Evolutionary conservation across 495 filamentous ascomycete genomes (phyloP).

Genomic region (Bombardia bombarda): DNA sequence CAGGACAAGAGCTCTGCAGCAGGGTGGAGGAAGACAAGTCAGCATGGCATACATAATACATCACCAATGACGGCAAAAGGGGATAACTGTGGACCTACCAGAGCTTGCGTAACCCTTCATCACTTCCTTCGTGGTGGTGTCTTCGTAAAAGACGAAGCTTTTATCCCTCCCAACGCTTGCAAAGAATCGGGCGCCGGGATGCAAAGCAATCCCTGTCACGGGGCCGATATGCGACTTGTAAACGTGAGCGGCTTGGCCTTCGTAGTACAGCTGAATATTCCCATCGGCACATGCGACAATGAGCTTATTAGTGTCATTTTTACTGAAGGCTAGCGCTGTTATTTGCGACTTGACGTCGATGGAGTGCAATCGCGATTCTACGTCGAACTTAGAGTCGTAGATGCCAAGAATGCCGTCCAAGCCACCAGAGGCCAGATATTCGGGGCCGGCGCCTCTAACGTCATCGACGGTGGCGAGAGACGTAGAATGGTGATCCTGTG

Average conservation of each 20-base stretch:
- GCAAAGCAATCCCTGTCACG: constrained; percentile 66
- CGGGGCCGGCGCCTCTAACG: no score
- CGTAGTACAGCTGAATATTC: constrained; percentile 68
- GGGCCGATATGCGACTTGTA: constrained; percentile 75
- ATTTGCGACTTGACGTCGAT: no score
- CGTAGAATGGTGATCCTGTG: no score
- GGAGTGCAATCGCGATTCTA: no score
- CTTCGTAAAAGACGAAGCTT: constrained; percentile 86
- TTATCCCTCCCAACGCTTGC: constrained; percentile 88
- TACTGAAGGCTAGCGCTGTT: no score
- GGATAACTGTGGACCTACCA: constrained; percentile 46
- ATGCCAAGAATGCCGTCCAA: constrained; percentile 67
- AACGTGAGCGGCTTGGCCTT: constrained; percentile 52
- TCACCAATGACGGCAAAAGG: no score
- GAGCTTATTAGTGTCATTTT: constrained; percentile 58
- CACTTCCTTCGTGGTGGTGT: constrained; percentile 54
- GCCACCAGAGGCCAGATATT: constrained; percentile 73
- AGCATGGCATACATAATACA: no score
- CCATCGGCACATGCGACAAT: constrained; percentile 65
- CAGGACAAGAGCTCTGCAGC: no score
- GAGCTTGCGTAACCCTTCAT: constrained; percentile 74
- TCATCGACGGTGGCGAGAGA: no score
- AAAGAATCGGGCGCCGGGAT: constrained; percentile 77
- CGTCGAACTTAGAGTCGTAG: constrained; percentile 64
- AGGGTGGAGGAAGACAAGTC: no score